Evolutionary conservation across 768 basidiomycete genomes (phyloP), one percentile per base, ranked within the genome.

Genomic region (Pleurotus eryngii): DNA sequence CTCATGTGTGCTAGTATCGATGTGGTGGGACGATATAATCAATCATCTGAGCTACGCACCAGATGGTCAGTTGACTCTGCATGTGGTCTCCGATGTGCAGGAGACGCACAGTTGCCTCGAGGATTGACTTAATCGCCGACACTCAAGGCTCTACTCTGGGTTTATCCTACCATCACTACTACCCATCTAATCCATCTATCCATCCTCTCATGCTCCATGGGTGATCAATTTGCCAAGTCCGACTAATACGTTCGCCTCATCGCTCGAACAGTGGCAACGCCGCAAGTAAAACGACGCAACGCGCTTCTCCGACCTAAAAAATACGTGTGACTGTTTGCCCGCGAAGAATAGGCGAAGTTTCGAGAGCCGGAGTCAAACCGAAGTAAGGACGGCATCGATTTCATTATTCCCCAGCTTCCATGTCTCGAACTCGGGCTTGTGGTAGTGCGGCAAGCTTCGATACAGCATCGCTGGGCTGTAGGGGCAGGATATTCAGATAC

Each of bases 111-210:
- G 37, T 53, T 40, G 38, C 51, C 51, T 53, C 51, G 51, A 53
- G 51, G 51, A 53, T 53, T n/a, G 37, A 40, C 51, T 53, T 53
- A 53, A 53, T 53, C 51, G 51, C 51, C 51, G 51, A 53, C 39
- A 37, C 37, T 20, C 20, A 43, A 43, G 42, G 39, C 37, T 12
- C 17, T 22, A 53, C 42, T 39, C 51, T 39, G 51, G 14, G 38
- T 53, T 53, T 53, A 53, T 53, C 51, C 51, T 39, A 53, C 51
- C 51, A 40, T 53, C 51, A 39, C n/a, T 15, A 3, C 50, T 53
- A 35, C 42, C 39, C 30, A 53, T 53, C 38, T 42, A 53, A 53
- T 53, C 51, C 51, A 53, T 53, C 51, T n/a, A 53, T 40, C 51
- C 51, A 26, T 22, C 51, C 51, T 12, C 9, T 53, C 38, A 22